Evolutionary conservation across 2,329 filamentous ascomycete genomes (phyloP).

Genomic region (Diaporthe longicolla): DNA sequence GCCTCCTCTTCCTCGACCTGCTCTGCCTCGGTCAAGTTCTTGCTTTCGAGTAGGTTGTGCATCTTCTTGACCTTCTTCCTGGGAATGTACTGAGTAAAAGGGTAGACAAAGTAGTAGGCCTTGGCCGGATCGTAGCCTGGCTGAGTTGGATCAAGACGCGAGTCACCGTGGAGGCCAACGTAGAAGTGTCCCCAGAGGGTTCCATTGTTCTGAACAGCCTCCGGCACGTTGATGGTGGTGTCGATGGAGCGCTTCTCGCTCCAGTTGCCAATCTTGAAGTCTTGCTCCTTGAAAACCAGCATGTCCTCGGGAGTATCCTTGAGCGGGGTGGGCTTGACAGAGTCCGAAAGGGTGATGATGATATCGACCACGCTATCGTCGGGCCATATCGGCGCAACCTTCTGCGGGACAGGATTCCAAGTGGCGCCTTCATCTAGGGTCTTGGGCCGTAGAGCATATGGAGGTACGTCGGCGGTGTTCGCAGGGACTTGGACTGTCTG

Average conservation of each 20-base stretch:
- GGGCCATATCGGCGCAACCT: slow-evolving; percentile 90
- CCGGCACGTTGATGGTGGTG: slow-evolving; percentile 82
- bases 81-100: slow-evolving; percentile 88
- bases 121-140: slow-evolving; percentile 79
- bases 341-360: slow-evolving; percentile 85
- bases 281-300: slow-evolving; percentile 83
- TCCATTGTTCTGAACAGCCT: slow-evolving; percentile 88
- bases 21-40: slow-evolving; percentile 59
- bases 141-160: slow-evolving; percentile 80
- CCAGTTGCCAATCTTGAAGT: slow-evolving; percentile 83
- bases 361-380: slow-evolving; percentile 85
- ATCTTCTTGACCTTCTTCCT: slow-evolving; percentile 94
- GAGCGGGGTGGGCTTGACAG: slow-evolving; percentile 77
- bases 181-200: slow-evolving; percentile 97
- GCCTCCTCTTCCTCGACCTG: slow-evolving; percentile 66
- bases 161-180: slow-evolving; percentile 78
- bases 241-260: slow-evolving; percentile 84
- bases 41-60: slow-evolving; percentile 82
- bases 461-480: slow-evolving; percentile 71
- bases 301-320: slow-evolving; percentile 75
- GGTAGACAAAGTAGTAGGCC: slow-evolving; percentile 87
- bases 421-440: slow-evolving; percentile 71
- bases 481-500: slow-evolving; percentile 66
- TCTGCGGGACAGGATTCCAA: slow-evolving; percentile 76
- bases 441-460: slow-evolving; percentile 76